phyloP scores from a whole-genome alignment of 2,329 filamentous ascomycete species.

The Emergomyces africanus region DNA sequence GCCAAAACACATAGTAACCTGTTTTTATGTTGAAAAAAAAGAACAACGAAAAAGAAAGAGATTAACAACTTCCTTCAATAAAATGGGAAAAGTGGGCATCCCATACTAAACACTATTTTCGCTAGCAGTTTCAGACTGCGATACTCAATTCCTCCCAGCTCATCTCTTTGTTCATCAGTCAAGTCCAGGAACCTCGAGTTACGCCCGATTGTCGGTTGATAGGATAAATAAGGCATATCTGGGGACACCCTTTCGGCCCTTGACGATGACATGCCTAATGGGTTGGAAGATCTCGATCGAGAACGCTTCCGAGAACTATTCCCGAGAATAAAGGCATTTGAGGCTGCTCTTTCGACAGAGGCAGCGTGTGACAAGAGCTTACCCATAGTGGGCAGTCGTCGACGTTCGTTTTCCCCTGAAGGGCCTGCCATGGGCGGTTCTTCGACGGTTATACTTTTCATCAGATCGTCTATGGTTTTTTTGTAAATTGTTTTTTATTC shows the following conservation, averaged over 20 bases:
- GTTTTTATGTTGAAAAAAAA: background rate
- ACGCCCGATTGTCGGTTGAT: conserved; percentile 32
- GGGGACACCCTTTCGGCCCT: conserved; percentile 12
- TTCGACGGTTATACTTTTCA: conserved; percentile 8
- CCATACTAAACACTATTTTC: conserved; percentile 32
- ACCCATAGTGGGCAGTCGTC: background rate
- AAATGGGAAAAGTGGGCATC: conserved; percentile 1
- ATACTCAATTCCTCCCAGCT: conserved; percentile 41
- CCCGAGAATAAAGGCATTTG: conserved; percentile 31
- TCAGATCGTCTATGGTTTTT: conserved; percentile 5
- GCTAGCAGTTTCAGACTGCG: conserved; percentile 37
- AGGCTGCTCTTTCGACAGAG: conserved; percentile 26
- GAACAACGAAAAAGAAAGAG: background rate
- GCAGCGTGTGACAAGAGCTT: conserved; percentile 15
- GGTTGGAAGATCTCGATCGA: background rate
- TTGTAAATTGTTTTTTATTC: background rate
- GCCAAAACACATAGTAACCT: conserved; percentile 36
- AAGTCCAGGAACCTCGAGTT: conserved; percentile 38
- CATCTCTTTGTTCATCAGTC: conserved; percentile 29
- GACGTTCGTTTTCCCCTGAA: background rate
- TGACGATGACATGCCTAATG: conserved; percentile 4
- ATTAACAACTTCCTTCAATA: background rate
- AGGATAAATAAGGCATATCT: conserved; percentile 30
- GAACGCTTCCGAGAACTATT: conserved; percentile 7
- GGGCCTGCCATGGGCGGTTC: conserved; percentile 3